Conservation (phyloP, 164 flowering plant species). For the Buxus sempervirens region DNA sequence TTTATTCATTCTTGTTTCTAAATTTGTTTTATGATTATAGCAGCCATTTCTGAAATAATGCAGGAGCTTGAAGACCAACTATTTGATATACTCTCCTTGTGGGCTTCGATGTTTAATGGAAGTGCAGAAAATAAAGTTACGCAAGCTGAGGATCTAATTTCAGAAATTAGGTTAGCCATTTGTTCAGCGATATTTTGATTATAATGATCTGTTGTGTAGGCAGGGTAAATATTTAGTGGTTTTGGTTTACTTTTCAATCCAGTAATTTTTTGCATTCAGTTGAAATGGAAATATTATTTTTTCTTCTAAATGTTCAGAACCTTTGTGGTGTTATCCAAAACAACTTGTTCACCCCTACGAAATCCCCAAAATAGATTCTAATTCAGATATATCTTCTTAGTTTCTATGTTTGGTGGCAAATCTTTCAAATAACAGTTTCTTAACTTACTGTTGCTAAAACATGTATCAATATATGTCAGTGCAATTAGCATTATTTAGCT, state of each 20-base stretch:
- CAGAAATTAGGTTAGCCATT: constrained; percentile 59
- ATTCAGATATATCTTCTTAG: too few species aligned
- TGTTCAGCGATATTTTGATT: not conserved
- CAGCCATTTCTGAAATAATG: constrained; percentile 13
- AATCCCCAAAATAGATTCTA: too few species aligned
- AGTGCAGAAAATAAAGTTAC: constrained; percentile 40
- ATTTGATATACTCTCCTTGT: constrained; percentile 86
- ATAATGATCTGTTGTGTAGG: not conserved
- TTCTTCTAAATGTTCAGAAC: too few species aligned
- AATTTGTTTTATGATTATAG: not conserved
- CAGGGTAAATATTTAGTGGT: not conserved
- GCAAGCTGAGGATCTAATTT: constrained; percentile 50
- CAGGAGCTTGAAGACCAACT: constrained; percentile 95
- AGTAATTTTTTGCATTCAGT: not conserved
- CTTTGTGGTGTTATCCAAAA: not conserved
- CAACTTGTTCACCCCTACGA: not conserved
- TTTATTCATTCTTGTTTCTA: constrained; percentile 1
- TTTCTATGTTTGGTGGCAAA: too few species aligned
- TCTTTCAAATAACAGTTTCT: too few species aligned
- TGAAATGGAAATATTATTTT: not conserved
- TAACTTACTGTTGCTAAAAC: too few species aligned
- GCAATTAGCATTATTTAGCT: not conserved
- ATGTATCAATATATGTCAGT: not conserved
- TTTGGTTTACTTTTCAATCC: not conserved
- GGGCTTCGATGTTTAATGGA: constrained; percentile 77